phyloP scores from a whole-genome alignment of 495 filamentous ascomycete genomes.

The Aspergillus bridgeri region DNA sequence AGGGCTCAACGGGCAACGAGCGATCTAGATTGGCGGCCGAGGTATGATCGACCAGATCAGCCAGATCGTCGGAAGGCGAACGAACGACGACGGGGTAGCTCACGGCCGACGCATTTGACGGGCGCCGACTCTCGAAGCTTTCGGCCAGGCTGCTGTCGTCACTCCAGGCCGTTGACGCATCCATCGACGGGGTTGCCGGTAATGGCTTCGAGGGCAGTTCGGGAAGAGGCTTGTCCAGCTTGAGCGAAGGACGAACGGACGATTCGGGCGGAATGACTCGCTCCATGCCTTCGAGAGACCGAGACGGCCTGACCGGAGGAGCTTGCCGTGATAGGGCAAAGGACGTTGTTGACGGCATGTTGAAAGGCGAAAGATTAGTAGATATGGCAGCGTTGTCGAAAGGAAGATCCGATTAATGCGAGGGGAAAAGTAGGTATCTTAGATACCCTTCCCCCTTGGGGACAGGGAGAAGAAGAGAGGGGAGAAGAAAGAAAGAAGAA shows the following conservation, averaged over 20 bases:
- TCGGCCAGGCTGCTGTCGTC: constrained; percentile 34
- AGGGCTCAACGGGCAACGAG: constrained; percentile 11
- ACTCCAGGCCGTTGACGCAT: constrained; percentile 34
- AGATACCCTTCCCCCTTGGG: background rate
- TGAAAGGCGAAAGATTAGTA: background rate
- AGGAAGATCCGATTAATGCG: background rate
- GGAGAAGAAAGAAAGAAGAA: background rate
- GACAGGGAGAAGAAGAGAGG: background rate
- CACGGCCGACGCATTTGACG: constrained; percentile 29
- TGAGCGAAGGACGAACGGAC: constrained; percentile 25
- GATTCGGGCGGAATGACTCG: constrained; percentile 30
- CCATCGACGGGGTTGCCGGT: constrained; percentile 19
- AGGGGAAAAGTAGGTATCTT: background rate
- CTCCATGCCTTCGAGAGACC: constrained; percentile 44
- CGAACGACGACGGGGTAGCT: constrained; percentile 41
- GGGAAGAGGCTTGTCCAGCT: constrained; percentile 39
- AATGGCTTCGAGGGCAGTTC: constrained; percentile 32
- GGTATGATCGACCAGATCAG: constrained; percentile 23
- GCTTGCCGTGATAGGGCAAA: constrained; percentile 23
- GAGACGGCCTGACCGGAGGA: constrained; percentile 38
- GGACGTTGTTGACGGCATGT: constrained; percentile 26
- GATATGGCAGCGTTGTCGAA: background rate
- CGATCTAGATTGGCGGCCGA: constrained; percentile 13
- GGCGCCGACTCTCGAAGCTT: constrained; percentile 25
- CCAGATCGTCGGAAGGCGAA: constrained; percentile 32